Evolutionary conservation across 2,329 filamentous ascomycete genomes (phyloP).

Genomic region (Camillea tinctor): DNA sequence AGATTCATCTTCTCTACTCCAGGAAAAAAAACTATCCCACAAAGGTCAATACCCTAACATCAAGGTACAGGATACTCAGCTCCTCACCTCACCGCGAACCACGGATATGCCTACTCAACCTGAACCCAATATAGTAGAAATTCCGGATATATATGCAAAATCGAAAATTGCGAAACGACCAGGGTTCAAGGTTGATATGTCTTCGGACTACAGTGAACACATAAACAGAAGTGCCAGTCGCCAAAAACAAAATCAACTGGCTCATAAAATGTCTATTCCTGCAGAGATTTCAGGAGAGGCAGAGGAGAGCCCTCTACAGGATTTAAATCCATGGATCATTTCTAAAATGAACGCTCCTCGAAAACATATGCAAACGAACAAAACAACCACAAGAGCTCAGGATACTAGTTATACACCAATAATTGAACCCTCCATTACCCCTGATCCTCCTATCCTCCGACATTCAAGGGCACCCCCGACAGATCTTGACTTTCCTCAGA

Average conservation of each 20-base stretch:
- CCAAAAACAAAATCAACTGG: not conserved
- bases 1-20: not conserved
- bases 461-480: constrained; percentile 26
- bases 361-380: not conserved
- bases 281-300: constrained; percentile 1
- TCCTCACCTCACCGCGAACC: not conserved
- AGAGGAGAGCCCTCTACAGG: constrained; percentile 7
- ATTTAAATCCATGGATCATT: constrained; percentile 40
- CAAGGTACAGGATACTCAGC: not conserved
- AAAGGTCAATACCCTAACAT: not conserved
- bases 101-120: not conserved
- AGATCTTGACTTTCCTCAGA: constrained; percentile 28
- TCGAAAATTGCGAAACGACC: not conserved
- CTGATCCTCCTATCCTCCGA: constrained; percentile 30
- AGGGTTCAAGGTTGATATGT: constrained; percentile 19
- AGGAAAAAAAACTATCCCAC: not conserved
- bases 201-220: constrained; percentile 19
- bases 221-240: not conserved
- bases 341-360: constrained; percentile 35
- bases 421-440: constrained; percentile 14
- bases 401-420: not conserved
- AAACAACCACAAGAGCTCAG: not conserved
- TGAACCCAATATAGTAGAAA: not conserved
- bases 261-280: not conserved
- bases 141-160: not conserved